phyloP scores from a whole-genome alignment of 306 rosid genomes.

The Casuarina equisetifolia region DNA sequence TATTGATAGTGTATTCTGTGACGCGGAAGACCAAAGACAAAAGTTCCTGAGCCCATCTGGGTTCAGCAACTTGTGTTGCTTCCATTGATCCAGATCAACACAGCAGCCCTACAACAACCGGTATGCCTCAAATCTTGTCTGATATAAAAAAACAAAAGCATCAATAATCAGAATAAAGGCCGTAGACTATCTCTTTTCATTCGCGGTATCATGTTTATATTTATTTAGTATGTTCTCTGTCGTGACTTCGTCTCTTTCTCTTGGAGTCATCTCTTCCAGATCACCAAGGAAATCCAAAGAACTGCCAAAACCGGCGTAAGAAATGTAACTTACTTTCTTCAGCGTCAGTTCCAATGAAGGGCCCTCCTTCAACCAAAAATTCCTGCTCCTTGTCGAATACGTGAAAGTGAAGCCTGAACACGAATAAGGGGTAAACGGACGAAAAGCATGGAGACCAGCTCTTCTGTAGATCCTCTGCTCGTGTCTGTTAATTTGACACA shows the following conservation, averaged over 20 bases:
- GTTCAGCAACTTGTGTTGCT: constrained; percentile 54
- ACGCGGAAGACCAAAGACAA: constrained; percentile 73
- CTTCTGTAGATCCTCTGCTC: constrained; percentile 63
- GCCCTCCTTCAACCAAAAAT: constrained; percentile 16
- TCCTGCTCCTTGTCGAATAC: constrained; percentile 43
- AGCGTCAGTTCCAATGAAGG: constrained; percentile 17
- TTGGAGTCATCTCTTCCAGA: constrained; percentile 24
- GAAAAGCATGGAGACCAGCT: constrained; percentile 52
- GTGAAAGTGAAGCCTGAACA: constrained; percentile 35
- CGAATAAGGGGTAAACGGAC: constrained; percentile 59
- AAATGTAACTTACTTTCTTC: too few species aligned
- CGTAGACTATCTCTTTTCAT: not conserved
- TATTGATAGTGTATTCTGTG: constrained; percentile 58
- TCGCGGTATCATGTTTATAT: not conserved
- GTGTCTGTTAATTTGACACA: constrained; percentile 44
- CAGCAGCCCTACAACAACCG: constrained; percentile 39
- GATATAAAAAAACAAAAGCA: not conserved
- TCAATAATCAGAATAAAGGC: not conserved
- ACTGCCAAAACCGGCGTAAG: not conserved
- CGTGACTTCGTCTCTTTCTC: constrained; percentile 14
- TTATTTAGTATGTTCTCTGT: not conserved
- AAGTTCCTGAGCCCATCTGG: constrained; percentile 67
- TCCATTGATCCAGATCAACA: constrained; percentile 38
- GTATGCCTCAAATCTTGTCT: constrained; percentile 58
- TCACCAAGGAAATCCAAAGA: constrained; percentile 13